These are phyloP conservation scores for Aureobasidium sp. DNA, from an alignment of 2,329 filamentous ascomycete species.

Conservation along the genomic window DNA sequence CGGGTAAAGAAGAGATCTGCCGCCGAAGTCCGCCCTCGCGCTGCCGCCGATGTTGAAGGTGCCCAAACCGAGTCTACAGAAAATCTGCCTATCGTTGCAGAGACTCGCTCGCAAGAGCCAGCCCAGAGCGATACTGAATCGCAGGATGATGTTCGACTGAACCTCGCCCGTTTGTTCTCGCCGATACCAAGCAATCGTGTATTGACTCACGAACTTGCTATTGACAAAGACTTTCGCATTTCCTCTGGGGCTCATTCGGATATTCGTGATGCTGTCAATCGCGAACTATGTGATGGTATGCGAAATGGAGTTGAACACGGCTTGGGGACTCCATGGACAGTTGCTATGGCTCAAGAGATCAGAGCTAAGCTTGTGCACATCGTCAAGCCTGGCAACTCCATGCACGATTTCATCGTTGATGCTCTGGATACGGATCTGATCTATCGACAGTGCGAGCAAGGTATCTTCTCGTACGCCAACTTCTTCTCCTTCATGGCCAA, in stretches of 20 bases:
- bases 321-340: constrained; percentile 59
- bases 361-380: constrained; percentile 65
- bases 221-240: constrained; percentile 72
- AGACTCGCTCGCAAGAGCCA: not conserved
- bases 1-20: constrained; percentile 58
- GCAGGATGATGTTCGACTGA: not conserved
- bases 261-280: constrained; percentile 52
- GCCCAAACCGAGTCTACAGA: constrained; percentile 16
- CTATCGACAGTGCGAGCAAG: constrained; percentile 59
- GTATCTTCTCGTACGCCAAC: constrained; percentile 71
- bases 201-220: constrained; percentile 70
- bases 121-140: not conserved
- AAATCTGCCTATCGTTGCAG: constrained; percentile 21
- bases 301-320: constrained; percentile 56
- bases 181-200: constrained; percentile 65
- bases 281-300: constrained; percentile 56
- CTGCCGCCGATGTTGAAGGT: constrained; percentile 36
- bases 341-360: constrained; percentile 64
- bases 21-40: constrained; percentile 64
- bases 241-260: constrained; percentile 51
- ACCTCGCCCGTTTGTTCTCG: constrained; percentile 43
- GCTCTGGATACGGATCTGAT: constrained; percentile 68
- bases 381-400: constrained; percentile 62
- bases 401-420: constrained; percentile 68
- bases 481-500: constrained; percentile 72